These are phyloP conservation scores for Botrytis elliptica DNA, from an alignment of 2,329 filamentous ascomycete genomes.

Conservation along the genomic window DNA sequence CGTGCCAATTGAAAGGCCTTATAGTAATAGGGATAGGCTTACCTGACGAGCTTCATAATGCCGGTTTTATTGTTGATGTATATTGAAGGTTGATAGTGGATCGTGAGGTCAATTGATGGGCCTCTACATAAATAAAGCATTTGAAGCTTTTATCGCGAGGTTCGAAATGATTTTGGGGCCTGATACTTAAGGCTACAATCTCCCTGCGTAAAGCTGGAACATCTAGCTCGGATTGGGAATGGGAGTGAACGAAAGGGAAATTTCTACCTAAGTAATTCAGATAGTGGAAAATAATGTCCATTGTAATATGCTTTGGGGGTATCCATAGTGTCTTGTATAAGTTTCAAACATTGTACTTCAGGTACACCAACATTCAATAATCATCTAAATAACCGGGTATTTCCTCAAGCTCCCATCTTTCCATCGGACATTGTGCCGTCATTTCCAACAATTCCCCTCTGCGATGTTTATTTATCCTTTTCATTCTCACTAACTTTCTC, in stretches of 20 bases:
- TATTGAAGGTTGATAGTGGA: constrained; percentile 14
- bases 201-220: background rate
- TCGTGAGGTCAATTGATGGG: constrained; percentile 10
- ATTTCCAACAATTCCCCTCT: background rate
- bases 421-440: background rate
- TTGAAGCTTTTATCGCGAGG: constrained; percentile 22
- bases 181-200: background rate
- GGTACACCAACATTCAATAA: constrained; percentile 17
- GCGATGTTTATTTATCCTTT: constrained; percentile 49
- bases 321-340: constrained; percentile 12
- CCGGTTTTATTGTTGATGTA: constrained; percentile 24
- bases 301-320: constrained; percentile 13
- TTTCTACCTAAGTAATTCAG: background rate
- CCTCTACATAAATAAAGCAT: constrained; percentile 8
- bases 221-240: background rate
- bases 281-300: background rate
- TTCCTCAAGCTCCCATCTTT: constrained; percentile 8
- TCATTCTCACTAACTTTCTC: constrained; percentile 83
- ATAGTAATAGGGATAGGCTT: constrained; percentile 44
- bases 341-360: constrained; percentile 17
- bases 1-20: constrained; percentile 38
- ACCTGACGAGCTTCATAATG: constrained; percentile 98
- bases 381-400: constrained; percentile 19
- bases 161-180: background rate
- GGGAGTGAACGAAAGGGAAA: background rate